These are phyloP conservation scores for Hanseniaspora lachancei DNA, from an alignment of 805 yeast species.

Conservation along the genomic window DNA sequence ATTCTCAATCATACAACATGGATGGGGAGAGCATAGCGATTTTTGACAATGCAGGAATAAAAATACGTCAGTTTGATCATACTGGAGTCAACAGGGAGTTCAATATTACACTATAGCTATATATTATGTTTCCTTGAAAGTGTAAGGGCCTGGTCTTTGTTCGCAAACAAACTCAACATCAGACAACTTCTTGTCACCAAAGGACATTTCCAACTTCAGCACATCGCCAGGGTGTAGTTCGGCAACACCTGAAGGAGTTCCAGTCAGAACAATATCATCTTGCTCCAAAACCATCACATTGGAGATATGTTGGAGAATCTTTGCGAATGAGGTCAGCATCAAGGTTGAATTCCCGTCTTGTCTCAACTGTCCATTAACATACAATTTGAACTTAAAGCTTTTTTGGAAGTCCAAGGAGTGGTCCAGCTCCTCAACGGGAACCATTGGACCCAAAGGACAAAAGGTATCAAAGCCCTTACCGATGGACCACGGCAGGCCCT, in stretches of 20 bases:
- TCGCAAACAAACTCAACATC: conserved; percentile 32
- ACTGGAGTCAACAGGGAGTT: not conserved
- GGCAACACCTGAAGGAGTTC: conserved; percentile 98
- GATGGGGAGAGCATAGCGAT: conserved; percentile 64
- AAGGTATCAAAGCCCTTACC: conserved; percentile 96
- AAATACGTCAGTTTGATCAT: conserved; percentile 44
- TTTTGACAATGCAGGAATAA: conserved; percentile 58
- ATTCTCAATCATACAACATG: conserved; percentile 86
- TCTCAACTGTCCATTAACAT: conserved; percentile 52
- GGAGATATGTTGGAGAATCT: conserved; percentile 67
- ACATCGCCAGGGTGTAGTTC: conserved; percentile 63
- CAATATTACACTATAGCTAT: not conserved
- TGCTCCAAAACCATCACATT: conserved; percentile 80
- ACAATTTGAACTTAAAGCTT: conserved; percentile 22
- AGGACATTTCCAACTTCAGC: conserved; percentile 48
- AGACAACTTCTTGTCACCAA: conserved; percentile 43
- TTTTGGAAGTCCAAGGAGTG: conserved; percentile 44
- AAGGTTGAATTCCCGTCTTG: conserved; percentile 67
- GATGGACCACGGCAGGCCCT: conserved; percentile 92
- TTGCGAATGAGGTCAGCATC: conserved; percentile 81
- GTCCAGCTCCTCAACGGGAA: conserved; percentile 51
- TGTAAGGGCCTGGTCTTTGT: conserved; percentile 47
- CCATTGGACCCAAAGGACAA: conserved; percentile 66
- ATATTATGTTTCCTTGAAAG: conserved; percentile 32
- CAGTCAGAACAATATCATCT: conserved; percentile 86